Conservation (phyloP, 257 asterid genomes). For the Solanum pimpinellifolium region DNA sequence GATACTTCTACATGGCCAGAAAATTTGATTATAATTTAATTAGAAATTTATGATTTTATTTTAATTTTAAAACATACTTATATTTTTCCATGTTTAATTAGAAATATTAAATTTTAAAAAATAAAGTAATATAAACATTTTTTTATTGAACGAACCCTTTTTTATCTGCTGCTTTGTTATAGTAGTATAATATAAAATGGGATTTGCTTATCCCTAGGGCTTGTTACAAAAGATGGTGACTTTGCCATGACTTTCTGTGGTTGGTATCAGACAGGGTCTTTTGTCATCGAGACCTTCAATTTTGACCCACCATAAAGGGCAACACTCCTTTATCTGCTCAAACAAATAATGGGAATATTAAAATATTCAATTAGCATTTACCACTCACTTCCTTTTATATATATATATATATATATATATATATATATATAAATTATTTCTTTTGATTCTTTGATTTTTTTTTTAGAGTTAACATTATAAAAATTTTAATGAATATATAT, state of each 20-base stretch:
- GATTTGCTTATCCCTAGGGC: conserved; percentile 21
- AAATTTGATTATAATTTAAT: too few species aligned
- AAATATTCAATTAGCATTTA: not conserved
- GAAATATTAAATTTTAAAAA: too few species aligned
- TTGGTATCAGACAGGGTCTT: conserved; percentile 9
- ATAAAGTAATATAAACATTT: too few species aligned
- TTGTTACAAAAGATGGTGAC: conserved; percentile 14
- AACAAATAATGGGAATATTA: conserved; percentile 2
- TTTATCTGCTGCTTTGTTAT: not conserved
- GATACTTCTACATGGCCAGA: too few species aligned
- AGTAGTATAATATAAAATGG: not conserved
- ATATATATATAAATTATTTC: too few species aligned
- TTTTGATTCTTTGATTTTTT: too few species aligned
- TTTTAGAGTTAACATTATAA: too few species aligned
- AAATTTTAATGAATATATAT: accelerated
- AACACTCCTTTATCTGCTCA: conserved; percentile 21
- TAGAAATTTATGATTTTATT: too few species aligned
- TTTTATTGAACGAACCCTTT: not conserved
- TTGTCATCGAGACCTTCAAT: conserved; percentile 14
- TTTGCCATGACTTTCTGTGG: conserved; percentile 3
- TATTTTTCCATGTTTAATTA: too few species aligned
- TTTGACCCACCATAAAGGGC: conserved; percentile 22
- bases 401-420: too few species aligned
- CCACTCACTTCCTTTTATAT: not conserved
- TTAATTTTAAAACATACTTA: too few species aligned